Conservation (phyloP, 1,139 yeast genomes). For the Hemisphaericaspora lyxosophila region DNA sequence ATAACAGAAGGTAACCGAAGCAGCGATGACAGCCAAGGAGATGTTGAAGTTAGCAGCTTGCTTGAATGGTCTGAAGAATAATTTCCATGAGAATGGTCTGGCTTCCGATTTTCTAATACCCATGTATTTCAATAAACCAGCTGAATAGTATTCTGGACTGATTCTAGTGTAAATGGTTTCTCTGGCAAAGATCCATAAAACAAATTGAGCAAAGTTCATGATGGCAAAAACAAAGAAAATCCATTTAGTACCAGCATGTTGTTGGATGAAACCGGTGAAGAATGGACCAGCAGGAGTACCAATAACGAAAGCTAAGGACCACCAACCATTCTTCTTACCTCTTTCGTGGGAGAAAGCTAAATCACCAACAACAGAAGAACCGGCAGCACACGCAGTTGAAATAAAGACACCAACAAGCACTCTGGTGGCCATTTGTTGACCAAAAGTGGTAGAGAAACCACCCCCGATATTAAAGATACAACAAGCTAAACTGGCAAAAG, state of each 20-base stretch:
- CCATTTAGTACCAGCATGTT: constrained; percentile 17
- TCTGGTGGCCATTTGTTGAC: constrained; percentile 19
- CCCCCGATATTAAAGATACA: constrained; percentile 18
- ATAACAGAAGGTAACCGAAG: constrained; percentile 22
- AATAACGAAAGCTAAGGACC: constrained; percentile 17
- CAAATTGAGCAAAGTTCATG: constrained; percentile 15
- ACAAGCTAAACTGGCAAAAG: constrained; percentile 12
- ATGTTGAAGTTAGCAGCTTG: constrained; percentile 14
- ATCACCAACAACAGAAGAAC: constrained; percentile 17
- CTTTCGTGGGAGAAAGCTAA: constrained; percentile 17
- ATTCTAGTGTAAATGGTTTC: constrained; percentile 16
- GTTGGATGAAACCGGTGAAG: constrained; percentile 17
- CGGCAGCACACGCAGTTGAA: constrained; percentile 18
- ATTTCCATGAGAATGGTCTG: constrained; percentile 8
- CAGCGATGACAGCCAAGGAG: constrained; percentile 18
- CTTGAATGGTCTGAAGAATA: constrained; percentile 16
- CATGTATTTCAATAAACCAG: constrained; percentile 4
- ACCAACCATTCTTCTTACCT: constrained; percentile 20
- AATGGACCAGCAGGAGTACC: constrained; percentile 20
- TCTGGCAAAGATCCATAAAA: constrained; percentile 13
- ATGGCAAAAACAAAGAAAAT: constrained; percentile 16
- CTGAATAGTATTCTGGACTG: constrained; percentile 5
- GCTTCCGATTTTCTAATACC: constrained; percentile 10
- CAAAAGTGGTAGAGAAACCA: constrained; percentile 16
- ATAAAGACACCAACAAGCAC: constrained; percentile 14